Conservation (phyloP, 2,329 filamentous ascomycete species). For the Colletotrichum sp. region DNA sequence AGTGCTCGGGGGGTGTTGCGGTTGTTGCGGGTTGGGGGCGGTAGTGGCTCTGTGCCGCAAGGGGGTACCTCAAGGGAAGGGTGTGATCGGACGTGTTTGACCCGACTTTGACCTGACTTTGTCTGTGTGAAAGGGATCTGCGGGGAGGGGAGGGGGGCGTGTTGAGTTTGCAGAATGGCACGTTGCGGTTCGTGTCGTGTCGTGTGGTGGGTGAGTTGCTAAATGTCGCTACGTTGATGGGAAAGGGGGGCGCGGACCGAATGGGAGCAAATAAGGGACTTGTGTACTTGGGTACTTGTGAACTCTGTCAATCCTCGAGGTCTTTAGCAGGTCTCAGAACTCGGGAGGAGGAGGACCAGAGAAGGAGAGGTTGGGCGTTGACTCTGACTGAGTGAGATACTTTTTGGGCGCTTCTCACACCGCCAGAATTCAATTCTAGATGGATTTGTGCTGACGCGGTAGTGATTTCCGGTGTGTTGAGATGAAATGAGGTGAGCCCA, state of each 20-base stretch:
- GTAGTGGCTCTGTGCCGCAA: neutral
- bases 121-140: neutral
- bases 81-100: neutral
- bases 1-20: neutral
- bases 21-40: neutral
- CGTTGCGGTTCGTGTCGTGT: neutral
- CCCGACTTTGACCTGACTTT: neutral
- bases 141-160: neutral
- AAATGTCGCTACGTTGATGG: neutral
- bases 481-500: conserved; percentile 15
- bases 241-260: neutral
- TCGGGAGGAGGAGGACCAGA: neutral
- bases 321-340: neutral
- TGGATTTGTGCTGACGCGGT: neutral
- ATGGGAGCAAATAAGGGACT: neutral
- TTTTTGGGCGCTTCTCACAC: neutral
- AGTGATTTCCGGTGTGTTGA: neutral
- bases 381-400: neutral
- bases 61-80: neutral
- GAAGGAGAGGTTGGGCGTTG: neutral
- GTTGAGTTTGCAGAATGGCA: neutral
- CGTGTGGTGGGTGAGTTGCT: neutral
- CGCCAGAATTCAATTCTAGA: neutral
- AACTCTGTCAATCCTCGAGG: neutral
- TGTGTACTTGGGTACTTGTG: neutral